Base-by-base conservation (phyloP, 208 protist species). In the Leishmania braziliensis region DNA sequence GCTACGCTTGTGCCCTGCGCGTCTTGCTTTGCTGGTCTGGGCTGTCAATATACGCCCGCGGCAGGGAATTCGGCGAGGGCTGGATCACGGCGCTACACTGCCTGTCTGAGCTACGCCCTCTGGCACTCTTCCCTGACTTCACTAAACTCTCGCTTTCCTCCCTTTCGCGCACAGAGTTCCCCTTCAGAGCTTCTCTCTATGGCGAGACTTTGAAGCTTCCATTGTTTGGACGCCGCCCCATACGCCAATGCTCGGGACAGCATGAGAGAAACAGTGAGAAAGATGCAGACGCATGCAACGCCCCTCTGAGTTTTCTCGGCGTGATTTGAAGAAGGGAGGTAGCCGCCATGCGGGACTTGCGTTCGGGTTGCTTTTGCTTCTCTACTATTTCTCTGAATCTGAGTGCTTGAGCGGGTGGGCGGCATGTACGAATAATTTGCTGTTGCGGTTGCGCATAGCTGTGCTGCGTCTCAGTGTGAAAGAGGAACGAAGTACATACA, bases 151-250 rank as follows among this genome's bases (percentile, higher is more conserved):
- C 36, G 43, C 71, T 26, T 33, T 18, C 51, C 39, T 20, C 60
- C 39, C 46, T 65, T 46, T 60, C 39, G 56, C 50, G 8, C 46
- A 18, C 48, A 10, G 75, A 70, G 16, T 33, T 9, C 51, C 14
- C 80, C 62, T 50, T 83, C 58, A 36, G n/a, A 56, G 53, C 51
- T 77, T 70, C 73, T 88, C 36, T 46, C 72, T 73, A 71, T 36
- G 62, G 29, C 14, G 14, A 29, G 62, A 33, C 62, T 68, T n/a
- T 68, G 29, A 68, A 39, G 26, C 29, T 29, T 39, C 29, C 62
- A 39, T 29, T 68, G 29, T 43, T 8, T 16, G 29, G 29, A 10
- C 62, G 39, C 62, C 29, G 9, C 14, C 26, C 29, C 62, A 68
- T 68, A 16, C 29, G 8, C 62, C 29, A 29, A 23, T 14, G 62